These are phyloP conservation scores for Psilocybe mexicana DNA, from an alignment of 1,284 basidiomycete genomes.

Conservation along the genomic window DNA sequence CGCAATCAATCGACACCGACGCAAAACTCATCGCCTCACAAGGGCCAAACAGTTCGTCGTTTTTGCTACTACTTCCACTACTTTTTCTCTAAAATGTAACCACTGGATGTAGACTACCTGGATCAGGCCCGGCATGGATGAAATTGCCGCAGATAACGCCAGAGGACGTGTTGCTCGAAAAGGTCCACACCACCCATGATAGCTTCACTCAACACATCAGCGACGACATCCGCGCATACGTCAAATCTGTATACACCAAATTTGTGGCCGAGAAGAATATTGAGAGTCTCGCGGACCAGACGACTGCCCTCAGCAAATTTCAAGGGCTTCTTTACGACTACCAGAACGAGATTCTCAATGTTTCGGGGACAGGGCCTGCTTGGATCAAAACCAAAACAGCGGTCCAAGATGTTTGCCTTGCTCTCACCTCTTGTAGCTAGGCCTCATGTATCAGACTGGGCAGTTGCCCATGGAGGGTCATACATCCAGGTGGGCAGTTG, in stretches of 20 bases:
- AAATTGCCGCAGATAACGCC: too few relatives aligned
- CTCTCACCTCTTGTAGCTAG: too few relatives aligned
- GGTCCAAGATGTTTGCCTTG: background rate
- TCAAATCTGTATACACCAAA: background rate
- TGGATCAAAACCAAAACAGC: background rate
- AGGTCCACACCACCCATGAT: background rate
- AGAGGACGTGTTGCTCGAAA: background rate
- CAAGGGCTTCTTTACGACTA: constrained; percentile 3
- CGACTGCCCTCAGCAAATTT: background rate
- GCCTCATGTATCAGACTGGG: too few relatives aligned
- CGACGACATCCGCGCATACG: background rate
- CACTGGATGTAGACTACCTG: too few relatives aligned
- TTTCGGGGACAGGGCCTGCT: constrained; percentile 5
- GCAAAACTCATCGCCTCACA: background rate
- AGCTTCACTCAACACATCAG: background rate
- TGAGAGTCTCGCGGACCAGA: constrained; percentile 2
- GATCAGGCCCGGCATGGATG: too few relatives aligned
- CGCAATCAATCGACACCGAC: constrained; percentile 1
- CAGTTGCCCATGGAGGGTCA: too few relatives aligned
- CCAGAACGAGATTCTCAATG: constrained; percentile 11
- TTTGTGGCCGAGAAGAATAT: background rate
- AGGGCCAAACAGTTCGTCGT: background rate
- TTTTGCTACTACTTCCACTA: too few relatives aligned
- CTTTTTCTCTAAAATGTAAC: too few relatives aligned
- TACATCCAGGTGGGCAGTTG: too few relatives aligned